Percentiles rank a stretch among this genome's conserved stretches.
Evolutionary conservation across 2,329 filamentous ascomycete genomes (phyloP).

Genomic region (Sporothrix mexicana): DNA sequence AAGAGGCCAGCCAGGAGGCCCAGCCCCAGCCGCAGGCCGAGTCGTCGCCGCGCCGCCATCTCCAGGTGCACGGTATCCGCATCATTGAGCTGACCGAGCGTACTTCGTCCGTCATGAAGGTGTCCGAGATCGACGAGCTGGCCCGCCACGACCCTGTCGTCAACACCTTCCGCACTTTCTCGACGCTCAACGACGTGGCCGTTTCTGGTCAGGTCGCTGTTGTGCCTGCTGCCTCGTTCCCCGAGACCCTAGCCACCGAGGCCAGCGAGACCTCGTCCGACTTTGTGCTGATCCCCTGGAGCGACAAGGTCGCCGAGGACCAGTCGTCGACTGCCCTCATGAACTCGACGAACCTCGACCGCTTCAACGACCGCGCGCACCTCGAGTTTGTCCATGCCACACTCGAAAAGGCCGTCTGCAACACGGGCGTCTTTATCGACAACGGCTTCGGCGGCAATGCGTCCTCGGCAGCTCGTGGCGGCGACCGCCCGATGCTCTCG

Average conservation of each 20-base stretch:
- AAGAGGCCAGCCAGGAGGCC: neutral
- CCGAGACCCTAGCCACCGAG: constrained; percentile 74
- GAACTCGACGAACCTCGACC: constrained; percentile 57
- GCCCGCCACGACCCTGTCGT: constrained; percentile 77
- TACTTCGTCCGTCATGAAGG: constrained; percentile 93
- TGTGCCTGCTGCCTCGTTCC: constrained; percentile 76
- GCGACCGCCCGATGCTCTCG: constrained; percentile 50
- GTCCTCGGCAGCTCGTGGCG: constrained; percentile 35
- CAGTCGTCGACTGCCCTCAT: constrained; percentile 49
- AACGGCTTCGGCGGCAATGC: constrained; percentile 54
- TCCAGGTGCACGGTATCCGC: constrained; percentile 83
- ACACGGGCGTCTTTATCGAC: constrained; percentile 81
- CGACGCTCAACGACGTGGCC: constrained; percentile 80
- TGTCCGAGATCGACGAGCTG: constrained; percentile 78
- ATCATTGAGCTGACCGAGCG: constrained; percentile 88
- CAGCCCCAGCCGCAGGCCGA: constrained; percentile 43
- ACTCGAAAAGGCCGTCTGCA: constrained; percentile 67
- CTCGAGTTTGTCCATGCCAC: constrained; percentile 74
- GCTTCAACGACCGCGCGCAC: constrained; percentile 68
- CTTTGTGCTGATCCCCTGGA: constrained; percentile 87
- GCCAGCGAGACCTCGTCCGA: constrained; percentile 73
- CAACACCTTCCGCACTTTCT: constrained; percentile 89
- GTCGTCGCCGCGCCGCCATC: constrained; percentile 51
- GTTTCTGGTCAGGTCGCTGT: constrained; percentile 82
- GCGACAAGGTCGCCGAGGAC: constrained; percentile 76